Conservation (phyloP, 257 asterid species). For the Nicotiana knightiana region DNA sequence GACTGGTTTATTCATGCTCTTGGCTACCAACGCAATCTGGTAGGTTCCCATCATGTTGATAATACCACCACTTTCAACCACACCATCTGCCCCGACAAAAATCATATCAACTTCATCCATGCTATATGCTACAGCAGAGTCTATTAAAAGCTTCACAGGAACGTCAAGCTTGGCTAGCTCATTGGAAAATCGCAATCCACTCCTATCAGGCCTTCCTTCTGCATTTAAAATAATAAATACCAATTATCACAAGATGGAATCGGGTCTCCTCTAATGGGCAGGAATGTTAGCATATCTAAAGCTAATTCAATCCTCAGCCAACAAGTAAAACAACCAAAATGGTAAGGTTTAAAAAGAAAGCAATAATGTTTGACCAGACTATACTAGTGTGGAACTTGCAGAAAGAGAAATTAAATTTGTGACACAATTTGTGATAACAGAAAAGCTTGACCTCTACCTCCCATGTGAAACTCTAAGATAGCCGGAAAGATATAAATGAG, state of each 20-base stretch:
- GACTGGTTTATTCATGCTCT: constrained; percentile 94
- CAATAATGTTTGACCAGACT: background rate
- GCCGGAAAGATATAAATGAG: background rate
- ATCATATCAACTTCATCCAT: constrained; percentile 98
- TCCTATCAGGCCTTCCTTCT: constrained; percentile 96
- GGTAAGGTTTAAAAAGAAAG: background rate
- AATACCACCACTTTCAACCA: constrained; percentile 91
- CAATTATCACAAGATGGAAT: background rate
- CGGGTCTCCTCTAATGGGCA: background rate
- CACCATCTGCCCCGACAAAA: constrained; percentile 93
- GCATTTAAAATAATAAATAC: constrained; percentile 28
- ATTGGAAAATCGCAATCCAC: constrained; percentile 74
- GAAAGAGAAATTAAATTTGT: background rate
- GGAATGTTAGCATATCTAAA: background rate
- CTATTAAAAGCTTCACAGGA: constrained; percentile 88
- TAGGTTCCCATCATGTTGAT: constrained; percentile 98
- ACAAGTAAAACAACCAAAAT: background rate
- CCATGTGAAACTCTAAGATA: background rate
- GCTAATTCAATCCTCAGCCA: background rate
- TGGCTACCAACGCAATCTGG: constrained; percentile 90
- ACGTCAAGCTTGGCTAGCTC: constrained; percentile 87
- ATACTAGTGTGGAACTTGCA: background rate
- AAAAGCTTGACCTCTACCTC: background rate
- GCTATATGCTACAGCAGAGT: constrained; percentile 94
- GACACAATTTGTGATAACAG: background rate